Percentiles rank a stretch among this genome's conserved stretches.
phyloP scores from a whole-genome alignment of 202 grass and related monocot genomes.

The Bolboschoenoplectus hybrid region DNA sequence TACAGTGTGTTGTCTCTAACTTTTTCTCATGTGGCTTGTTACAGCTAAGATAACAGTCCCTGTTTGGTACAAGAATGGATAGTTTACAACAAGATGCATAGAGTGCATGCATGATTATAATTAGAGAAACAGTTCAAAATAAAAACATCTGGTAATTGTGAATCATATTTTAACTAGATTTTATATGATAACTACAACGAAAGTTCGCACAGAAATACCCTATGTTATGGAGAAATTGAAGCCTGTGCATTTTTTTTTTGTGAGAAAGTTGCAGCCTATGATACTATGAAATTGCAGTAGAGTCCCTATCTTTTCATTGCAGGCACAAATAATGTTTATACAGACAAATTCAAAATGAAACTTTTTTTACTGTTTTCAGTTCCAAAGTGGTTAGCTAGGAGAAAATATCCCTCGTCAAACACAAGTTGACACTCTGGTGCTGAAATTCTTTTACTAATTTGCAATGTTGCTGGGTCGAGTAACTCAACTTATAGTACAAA shows the following conservation, averaged over 20 bases:
- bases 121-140: background rate
- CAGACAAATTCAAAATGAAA: background rate
- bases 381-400: background rate
- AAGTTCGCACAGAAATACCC: background rate
- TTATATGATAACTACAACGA: background rate
- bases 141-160: background rate
- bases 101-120: background rate
- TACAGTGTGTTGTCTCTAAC: background rate
- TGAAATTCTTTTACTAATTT: background rate
- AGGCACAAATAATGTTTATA: background rate
- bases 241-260: background rate
- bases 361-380: background rate
- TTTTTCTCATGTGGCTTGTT: background rate
- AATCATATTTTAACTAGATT: constrained; percentile 3
- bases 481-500: background rate
- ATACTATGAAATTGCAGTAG: background rate
- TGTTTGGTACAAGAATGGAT: background rate
- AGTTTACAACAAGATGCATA: background rate
- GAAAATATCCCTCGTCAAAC: background rate
- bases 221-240: background rate
- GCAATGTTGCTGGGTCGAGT: background rate
- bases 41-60: background rate
- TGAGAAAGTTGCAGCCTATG: background rate
- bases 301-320: background rate
- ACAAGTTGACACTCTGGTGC: background rate